phyloP scores from a whole-genome alignment of 1,139 yeast species.

The Candida sanyaensis region DNA sequence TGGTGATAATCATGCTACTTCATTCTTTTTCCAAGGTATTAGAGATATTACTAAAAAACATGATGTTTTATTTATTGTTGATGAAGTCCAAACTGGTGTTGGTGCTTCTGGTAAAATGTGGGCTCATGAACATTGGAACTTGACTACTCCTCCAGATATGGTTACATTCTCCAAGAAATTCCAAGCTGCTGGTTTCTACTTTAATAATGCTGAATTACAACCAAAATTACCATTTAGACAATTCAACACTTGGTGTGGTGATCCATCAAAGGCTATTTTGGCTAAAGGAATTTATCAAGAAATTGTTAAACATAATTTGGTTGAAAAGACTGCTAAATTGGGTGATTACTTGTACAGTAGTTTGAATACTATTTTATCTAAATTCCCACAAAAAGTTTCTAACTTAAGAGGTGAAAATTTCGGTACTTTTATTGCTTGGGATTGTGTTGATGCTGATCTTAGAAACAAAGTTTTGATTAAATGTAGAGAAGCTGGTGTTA shows the following conservation, averaged over 20 bases:
- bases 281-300: slow-evolving; percentile 68
- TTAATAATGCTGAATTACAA: slow-evolving; percentile 60
- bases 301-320: slow-evolving; percentile 51
- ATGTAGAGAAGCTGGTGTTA: slow-evolving; percentile 59
- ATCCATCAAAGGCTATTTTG: slow-evolving; percentile 66
- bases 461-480: slow-evolving; percentile 54
- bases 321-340: slow-evolving; percentile 51
- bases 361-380: slow-evolving; percentile 42
- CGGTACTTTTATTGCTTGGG: slow-evolving; percentile 81
- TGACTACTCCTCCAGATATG: slow-evolving; percentile 66
- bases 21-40: slow-evolving; percentile 62
- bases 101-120: slow-evolving; percentile 74
- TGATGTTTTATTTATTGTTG: slow-evolving; percentile 63
- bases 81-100: slow-evolving; percentile 77
- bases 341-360: slow-evolving; percentile 60
- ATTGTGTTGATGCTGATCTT: slow-evolving; percentile 44
- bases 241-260: slow-evolving; percentile 86
- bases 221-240: slow-evolving; percentile 71
- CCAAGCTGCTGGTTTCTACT: slow-evolving; percentile 80
- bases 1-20: slow-evolving; percentile 70
- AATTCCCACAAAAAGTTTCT: slow-evolving; percentile 45
- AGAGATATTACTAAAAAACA: slow-evolving; percentile 63
- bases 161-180: slow-evolving; percentile 77
- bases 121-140: slow-evolving; percentile 74
- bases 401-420: slow-evolving; percentile 67